These are phyloP conservation scores for Prunus padus DNA, from an alignment of 306 rosid genomes.

Conservation along the genomic window DNA sequence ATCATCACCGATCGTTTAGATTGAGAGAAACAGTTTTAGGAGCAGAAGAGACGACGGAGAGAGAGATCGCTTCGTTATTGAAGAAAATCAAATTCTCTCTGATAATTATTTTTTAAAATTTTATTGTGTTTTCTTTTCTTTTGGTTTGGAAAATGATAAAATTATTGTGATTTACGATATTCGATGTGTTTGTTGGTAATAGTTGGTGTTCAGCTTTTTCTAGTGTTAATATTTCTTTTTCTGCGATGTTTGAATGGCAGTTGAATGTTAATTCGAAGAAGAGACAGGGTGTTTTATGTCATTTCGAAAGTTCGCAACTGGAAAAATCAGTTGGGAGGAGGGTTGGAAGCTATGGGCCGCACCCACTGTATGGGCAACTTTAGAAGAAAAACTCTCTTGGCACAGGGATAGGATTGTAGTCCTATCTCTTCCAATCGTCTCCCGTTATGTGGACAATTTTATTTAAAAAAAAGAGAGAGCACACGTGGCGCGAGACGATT, in stretches of 20 bases:
- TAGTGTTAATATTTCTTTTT: background rate
- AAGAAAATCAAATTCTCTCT: constrained; percentile 40
- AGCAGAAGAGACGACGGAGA: constrained; percentile 26
- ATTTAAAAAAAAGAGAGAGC: too few relatives aligned
- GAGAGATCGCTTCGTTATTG: constrained; percentile 17
- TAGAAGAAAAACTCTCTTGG: too few relatives aligned
- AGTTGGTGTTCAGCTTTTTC: too few relatives aligned
- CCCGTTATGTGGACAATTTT: too few relatives aligned
- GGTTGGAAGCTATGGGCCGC: constrained; percentile 30
- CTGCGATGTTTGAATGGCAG: background rate
- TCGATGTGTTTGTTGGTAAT: background rate
- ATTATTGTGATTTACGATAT: constrained; percentile 42
- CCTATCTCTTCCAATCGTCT: too few relatives aligned
- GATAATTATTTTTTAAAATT: constrained; percentile 44
- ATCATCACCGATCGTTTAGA: constrained; percentile 19
- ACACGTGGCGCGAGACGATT: too few relatives aligned
- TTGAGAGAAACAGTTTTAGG: constrained; percentile 1
- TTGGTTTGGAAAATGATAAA: constrained; percentile 41
- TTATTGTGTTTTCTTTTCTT: constrained; percentile 4
- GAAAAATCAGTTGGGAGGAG: constrained; percentile 40
- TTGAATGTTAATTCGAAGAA: constrained; percentile 8
- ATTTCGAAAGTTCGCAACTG: constrained; percentile 16
- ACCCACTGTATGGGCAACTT: background rate
- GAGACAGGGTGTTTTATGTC: constrained; percentile 22
- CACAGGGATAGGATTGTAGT: too few relatives aligned